phyloP scores from a whole-genome alignment of 164 flowering plant species.

The Umbellularia californica region DNA sequence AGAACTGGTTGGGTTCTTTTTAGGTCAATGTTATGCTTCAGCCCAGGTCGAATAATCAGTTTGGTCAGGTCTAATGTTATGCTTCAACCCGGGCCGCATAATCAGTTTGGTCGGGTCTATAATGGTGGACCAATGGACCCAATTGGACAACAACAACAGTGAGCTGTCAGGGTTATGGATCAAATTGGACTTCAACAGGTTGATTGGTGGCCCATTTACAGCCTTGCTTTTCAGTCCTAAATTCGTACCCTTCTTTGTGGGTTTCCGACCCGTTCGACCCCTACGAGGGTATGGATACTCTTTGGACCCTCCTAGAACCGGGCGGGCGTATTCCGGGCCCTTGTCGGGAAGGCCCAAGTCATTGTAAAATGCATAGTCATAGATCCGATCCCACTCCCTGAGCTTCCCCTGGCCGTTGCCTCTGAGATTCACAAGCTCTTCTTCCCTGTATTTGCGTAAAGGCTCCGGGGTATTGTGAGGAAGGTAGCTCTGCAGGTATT shows the following conservation, averaged over 20 bases:
- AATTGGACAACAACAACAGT: no score
- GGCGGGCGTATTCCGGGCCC: constrained; percentile 46
- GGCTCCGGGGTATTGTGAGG: constrained; percentile 64
- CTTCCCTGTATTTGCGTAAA: constrained; percentile 48
- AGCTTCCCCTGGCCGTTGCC: constrained; percentile 62
- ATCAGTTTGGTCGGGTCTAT: no score
- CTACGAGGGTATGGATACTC: constrained; percentile 78
- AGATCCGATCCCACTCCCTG: constrained; percentile 83
- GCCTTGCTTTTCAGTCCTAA: not conserved
- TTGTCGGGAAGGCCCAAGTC: constrained; percentile 71
- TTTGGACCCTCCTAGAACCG: constrained; percentile 64
- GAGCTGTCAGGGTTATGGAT: not conserved
- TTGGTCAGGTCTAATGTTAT: no score
- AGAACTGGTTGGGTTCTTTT: no score
- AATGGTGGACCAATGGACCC: no score
- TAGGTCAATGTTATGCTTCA: no score
- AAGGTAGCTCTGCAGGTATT: constrained; percentile 48
- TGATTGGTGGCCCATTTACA: not conserved
- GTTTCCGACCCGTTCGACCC: constrained; percentile 71
- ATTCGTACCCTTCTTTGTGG: constrained; percentile 48
- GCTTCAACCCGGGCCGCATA: no score
- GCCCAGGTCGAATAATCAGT: no score
- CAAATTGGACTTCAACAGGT: not conserved
- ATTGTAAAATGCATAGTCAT: constrained; percentile 82
- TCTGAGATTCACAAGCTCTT: constrained; percentile 57